Conservation (phyloP, 805 yeast species). For the Candida insectorum region DNA sequence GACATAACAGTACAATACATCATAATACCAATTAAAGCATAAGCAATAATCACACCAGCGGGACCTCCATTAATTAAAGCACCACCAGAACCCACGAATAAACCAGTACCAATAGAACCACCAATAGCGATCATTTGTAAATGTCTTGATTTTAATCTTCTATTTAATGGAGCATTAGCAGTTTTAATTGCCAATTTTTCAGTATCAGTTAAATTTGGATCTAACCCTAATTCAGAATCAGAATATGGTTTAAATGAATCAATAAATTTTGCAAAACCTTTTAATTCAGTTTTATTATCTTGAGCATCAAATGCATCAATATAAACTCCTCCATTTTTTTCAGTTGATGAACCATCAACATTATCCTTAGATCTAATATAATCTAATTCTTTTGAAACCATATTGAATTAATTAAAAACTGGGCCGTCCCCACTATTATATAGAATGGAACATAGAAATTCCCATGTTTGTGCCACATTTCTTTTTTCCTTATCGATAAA, state of each 20-base stretch:
- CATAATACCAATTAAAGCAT: conserved; percentile 54
- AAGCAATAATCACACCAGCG: conserved; percentile 62
- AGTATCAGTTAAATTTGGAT: conserved; percentile 24
- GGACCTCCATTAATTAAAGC: conserved; percentile 70
- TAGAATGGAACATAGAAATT: too few species aligned
- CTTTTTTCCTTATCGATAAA: too few species aligned
- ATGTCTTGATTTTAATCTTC: conserved; percentile 61
- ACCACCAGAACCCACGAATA: conserved; percentile 72
- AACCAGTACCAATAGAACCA: conserved; percentile 85
- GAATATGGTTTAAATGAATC: conserved; percentile 35
- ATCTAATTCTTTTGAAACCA: conserved; percentile 41
- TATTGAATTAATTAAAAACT: conserved; percentile 6
- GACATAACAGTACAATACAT: conserved; percentile 52
- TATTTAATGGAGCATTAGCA: conserved; percentile 47
- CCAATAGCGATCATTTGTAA: conserved; percentile 71
- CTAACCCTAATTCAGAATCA: conserved; percentile 38
- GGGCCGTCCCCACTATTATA: too few species aligned
- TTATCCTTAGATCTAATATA: conserved; percentile 37
- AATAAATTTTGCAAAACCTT: conserved; percentile 18
- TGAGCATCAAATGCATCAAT: conserved; percentile 23
- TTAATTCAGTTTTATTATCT: conserved; percentile 16
- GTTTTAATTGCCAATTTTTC: conserved; percentile 38
- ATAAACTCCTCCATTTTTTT: conserved; percentile 37
- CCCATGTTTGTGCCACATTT: too few species aligned
- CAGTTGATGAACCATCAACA: conserved; percentile 27